These are phyloP conservation scores for Pichia californica DNA, from an alignment of 805 yeast genomes.

Conservation along the genomic window DNA sequence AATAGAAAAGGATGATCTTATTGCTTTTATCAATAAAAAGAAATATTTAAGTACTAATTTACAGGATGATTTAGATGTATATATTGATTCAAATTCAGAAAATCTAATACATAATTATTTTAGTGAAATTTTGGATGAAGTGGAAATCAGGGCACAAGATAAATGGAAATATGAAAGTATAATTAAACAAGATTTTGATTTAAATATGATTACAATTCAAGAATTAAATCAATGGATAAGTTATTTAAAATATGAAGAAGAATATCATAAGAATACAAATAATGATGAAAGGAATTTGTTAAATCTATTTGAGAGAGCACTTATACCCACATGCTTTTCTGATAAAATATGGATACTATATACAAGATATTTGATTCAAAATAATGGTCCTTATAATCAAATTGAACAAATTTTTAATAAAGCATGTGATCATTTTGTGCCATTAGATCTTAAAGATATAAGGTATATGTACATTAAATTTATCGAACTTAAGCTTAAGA, in stretches of 20 bases:
- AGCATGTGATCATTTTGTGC: slow-evolving; percentile 39
- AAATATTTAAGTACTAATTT: slow-evolving; percentile 4
- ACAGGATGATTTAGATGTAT: not conserved
- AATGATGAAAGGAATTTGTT: slow-evolving; percentile 26
- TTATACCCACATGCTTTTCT: slow-evolving; percentile 58
- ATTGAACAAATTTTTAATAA: slow-evolving; percentile 37
- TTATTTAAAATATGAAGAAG: slow-evolving; percentile 49
- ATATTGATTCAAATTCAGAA: slow-evolving; percentile 14
- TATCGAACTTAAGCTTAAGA: slow-evolving; percentile 16
- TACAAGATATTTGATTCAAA: slow-evolving; percentile 41
- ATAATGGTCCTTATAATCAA: slow-evolving; percentile 27
- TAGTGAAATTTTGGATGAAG: slow-evolving; percentile 35
- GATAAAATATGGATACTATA: slow-evolving; percentile 67
- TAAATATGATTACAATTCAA: slow-evolving; percentile 37
- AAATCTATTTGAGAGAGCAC: slow-evolving; percentile 62
- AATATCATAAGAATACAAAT: slow-evolving; percentile 5
- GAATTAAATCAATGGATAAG: slow-evolving; percentile 50
- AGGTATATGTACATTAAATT: slow-evolving; percentile 27
- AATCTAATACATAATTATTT: slow-evolving; percentile 38
- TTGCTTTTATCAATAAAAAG: slow-evolving; percentile 22
- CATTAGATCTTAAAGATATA: slow-evolving; percentile 20
- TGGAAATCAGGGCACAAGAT: slow-evolving; percentile 46
- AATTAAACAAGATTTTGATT: slow-evolving; percentile 52
- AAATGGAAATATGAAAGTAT: slow-evolving; percentile 72
- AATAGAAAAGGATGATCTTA: slow-evolving; percentile 24